phyloP scores from a whole-genome alignment of 306 rosid species.

The Pyrus pyrifolia region DNA sequence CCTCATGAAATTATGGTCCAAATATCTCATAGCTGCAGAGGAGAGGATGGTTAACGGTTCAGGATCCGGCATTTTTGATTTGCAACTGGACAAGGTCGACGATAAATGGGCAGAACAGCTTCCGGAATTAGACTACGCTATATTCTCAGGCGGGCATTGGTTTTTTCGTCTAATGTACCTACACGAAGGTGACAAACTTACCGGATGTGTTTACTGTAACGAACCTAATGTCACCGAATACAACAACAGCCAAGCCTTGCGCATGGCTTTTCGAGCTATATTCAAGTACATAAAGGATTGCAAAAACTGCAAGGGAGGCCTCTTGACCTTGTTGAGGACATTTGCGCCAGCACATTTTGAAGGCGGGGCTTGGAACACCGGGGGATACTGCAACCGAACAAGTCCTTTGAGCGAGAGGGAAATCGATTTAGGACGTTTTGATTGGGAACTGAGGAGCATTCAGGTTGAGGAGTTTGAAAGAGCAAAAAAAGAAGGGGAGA shows the following conservation, averaged over 20 bases:
- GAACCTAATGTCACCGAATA: slow-evolving; percentile 37
- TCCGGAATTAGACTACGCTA: slow-evolving; percentile 51
- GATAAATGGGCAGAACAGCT: slow-evolving; percentile 41
- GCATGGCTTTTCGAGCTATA: slow-evolving; percentile 46
- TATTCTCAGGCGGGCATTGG: slow-evolving; percentile 80
- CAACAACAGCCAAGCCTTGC: slow-evolving; percentile 25
- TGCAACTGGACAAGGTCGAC: slow-evolving; percentile 56
- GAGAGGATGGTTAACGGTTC: slow-evolving; percentile 68
- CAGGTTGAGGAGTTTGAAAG: slow-evolving; percentile 56
- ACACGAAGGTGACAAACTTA: slow-evolving; percentile 19
- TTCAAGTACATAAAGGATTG: slow-evolving; percentile 36
- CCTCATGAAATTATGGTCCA: slow-evolving; percentile 64
- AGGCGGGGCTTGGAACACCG: slow-evolving; percentile 66
- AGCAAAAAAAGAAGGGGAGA: slow-evolving; percentile 27
- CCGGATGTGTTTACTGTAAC: slow-evolving; percentile 62
- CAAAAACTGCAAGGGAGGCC: slow-evolving; percentile 28
- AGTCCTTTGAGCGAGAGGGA: slow-evolving; percentile 32
- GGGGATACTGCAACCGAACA: slow-evolving; percentile 77
- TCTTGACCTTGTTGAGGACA: slow-evolving; percentile 58
- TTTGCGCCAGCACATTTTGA: slow-evolving; percentile 85
- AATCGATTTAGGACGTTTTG: slow-evolving; percentile 25
- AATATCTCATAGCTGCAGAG: slow-evolving; percentile 49
- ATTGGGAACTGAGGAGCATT: slow-evolving; percentile 52
- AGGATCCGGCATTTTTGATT: slow-evolving; percentile 47
- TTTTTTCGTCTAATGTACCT: slow-evolving; percentile 58